Evolutionary conservation across 2,329 filamentous ascomycete genomes (phyloP).

Genomic region (Pseudogymnoascus sp.): DNA sequence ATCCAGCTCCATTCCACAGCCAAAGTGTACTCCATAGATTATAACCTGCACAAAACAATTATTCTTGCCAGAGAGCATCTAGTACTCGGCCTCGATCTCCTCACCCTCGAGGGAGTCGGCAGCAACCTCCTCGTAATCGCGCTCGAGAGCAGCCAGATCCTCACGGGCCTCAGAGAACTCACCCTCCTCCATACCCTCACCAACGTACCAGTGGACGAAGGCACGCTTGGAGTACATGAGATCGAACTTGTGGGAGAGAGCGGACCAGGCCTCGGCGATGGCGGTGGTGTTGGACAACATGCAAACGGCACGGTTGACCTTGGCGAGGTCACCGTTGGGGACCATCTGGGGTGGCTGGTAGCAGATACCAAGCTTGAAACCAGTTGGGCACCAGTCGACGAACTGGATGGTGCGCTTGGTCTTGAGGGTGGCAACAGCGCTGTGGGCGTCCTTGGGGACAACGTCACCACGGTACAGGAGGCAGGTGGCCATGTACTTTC

Average conservation of each 20-base stretch:
- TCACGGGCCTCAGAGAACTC: constrained; percentile 99
- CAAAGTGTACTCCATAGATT: constrained; percentile 25
- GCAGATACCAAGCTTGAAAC: constrained; percentile 99
- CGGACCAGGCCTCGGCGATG: constrained; percentile 96
- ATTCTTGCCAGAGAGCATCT: constrained; percentile 33
- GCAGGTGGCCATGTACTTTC: constrained; percentile 99
- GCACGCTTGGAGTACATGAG: constrained; percentile 99
- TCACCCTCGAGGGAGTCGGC: constrained; percentile 87
- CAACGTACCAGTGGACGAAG: constrained; percentile 99
- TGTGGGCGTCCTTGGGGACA: constrained; percentile 91
- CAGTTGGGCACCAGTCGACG: constrained; percentile 99
- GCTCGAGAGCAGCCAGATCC: constrained; percentile 94
- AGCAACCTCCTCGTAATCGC: constrained; percentile 97
- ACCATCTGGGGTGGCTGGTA: constrained; percentile 96
- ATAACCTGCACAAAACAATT: constrained; percentile 24
- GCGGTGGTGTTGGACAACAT: constrained; percentile 99
- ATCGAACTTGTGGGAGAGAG: constrained; percentile 95
- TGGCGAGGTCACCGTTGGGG: constrained; percentile 92
- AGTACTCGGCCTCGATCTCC: constrained; percentile 85
- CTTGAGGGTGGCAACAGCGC: constrained; percentile 91
- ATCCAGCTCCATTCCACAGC: constrained; percentile 22
- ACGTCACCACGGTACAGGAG: constrained; percentile 97
- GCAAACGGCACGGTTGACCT: constrained; percentile 97
- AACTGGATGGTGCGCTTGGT: constrained; percentile 99
- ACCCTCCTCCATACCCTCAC: constrained; percentile 99